A percentile compares a stretch with the other conserved stretches of the same genome.
These are phyloP conservation scores for Populus euphratica DNA, from an alignment of 345 rosid species.

Conservation along the genomic window DNA sequence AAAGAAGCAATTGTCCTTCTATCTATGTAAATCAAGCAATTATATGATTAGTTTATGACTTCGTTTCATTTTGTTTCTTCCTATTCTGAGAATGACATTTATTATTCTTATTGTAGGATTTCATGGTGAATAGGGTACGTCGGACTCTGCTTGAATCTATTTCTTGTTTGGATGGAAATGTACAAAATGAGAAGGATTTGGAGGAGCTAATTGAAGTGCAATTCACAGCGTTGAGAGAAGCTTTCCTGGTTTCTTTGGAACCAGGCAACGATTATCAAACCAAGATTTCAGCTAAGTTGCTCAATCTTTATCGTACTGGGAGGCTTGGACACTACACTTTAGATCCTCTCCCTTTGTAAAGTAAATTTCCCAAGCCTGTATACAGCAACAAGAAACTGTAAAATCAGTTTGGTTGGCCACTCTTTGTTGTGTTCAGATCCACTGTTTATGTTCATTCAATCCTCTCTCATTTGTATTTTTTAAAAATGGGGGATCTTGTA, in stretches of 20 bases:
- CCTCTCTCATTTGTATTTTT: no score
- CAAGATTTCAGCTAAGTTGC: slow-evolving; percentile 54
- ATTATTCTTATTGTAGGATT: slow-evolving; percentile 40
- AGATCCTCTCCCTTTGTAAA: slow-evolving; percentile 27
- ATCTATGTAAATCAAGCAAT: neutral
- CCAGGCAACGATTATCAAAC: slow-evolving; percentile 29
- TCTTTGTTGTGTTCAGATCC: no score
- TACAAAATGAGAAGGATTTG: slow-evolving; percentile 35
- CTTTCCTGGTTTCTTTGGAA: slow-evolving; percentile 38
- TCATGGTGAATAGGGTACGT: slow-evolving; percentile 56
- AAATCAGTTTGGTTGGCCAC: no score
- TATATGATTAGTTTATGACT: neutral
- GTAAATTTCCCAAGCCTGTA: neutral
- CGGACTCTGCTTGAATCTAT: slow-evolving; percentile 42
- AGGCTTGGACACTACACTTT: slow-evolving; percentile 73
- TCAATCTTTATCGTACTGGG: slow-evolving; percentile 76
- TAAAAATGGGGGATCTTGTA: no score
- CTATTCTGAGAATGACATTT: neutral
- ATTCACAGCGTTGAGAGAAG: slow-evolving; percentile 36
- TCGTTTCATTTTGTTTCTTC: neutral
- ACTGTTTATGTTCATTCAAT: no score
- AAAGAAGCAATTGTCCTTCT: neutral
- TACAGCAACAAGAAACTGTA: no score
- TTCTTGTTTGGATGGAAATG: slow-evolving; percentile 35
- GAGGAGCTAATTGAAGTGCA: slow-evolving; percentile 44